These are phyloP conservation scores for Neurospora sp. DNA, from an alignment of 2,329 filamentous ascomycete species.

Conservation along the genomic window DNA sequence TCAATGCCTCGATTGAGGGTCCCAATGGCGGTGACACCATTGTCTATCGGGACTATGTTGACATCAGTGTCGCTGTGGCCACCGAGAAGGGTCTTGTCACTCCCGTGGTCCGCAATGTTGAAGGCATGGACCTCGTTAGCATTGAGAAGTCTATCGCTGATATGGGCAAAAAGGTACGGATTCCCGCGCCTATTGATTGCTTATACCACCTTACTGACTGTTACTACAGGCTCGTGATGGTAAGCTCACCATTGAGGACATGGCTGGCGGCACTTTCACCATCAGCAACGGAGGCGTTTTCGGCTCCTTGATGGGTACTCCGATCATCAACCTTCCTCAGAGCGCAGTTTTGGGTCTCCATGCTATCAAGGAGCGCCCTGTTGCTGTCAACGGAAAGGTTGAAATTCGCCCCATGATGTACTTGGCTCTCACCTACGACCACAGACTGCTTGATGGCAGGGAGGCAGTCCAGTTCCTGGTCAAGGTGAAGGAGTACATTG, in stretches of 20 bases:
- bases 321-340: constrained; percentile 96
- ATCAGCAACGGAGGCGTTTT: constrained; percentile 98
- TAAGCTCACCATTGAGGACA: constrained; percentile 97
- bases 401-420: constrained; percentile 99
- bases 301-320: constrained; percentile 92
- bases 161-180: constrained; percentile 78
- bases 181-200: neutral
- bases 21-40: constrained; percentile 93
- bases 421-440: constrained; percentile 92
- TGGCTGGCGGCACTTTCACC: constrained; percentile 96
- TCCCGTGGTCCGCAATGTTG: constrained; percentile 88
- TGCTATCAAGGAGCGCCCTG: constrained; percentile 88
- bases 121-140: constrained; percentile 74
- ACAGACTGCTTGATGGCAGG: constrained; percentile 86
- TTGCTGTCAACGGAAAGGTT: constrained; percentile 85
- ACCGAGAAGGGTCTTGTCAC: constrained; percentile 97
- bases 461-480: constrained; percentile 95
- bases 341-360: constrained; percentile 87
- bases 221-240: constrained; percentile 68
- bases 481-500: constrained; percentile 95
- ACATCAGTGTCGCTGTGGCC: constrained; percentile 93
- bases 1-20: constrained; percentile 96
- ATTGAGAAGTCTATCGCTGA: constrained; percentile 92
- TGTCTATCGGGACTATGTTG: constrained; percentile 95
- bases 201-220: constrained; percentile 13